Percentiles rank a stretch among this genome's conserved stretches.
Conservation (phyloP, 2,329 filamentous ascomycete genomes). For the Ambrosiella beaveri region DNA sequence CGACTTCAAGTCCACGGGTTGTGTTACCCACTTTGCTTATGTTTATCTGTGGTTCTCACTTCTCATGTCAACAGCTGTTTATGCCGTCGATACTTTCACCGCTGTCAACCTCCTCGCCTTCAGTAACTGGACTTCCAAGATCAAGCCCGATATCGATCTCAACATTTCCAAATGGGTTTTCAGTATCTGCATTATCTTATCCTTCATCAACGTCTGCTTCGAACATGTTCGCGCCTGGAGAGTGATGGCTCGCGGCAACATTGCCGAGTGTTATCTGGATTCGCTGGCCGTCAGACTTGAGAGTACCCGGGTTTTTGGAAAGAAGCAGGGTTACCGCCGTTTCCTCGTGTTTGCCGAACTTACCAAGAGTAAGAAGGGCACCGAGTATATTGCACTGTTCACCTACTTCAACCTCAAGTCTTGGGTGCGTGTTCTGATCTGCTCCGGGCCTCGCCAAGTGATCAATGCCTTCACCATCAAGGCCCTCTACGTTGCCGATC, state of each 20-base stretch:
- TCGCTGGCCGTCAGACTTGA: conserved; percentile 71
- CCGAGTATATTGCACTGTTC: conserved; percentile 79
- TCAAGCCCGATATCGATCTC: conserved; percentile 62
- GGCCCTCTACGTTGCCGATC: conserved; percentile 59
- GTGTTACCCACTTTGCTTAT: conserved; percentile 64
- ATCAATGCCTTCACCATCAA: conserved; percentile 82
- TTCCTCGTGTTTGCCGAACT: conserved; percentile 87
- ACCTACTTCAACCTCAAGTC: conserved; percentile 70
- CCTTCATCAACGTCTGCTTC: conserved; percentile 63
- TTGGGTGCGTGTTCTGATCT: conserved; percentile 76
- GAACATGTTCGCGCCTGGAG: conserved; percentile 65
- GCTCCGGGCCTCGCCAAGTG: conserved; percentile 79
- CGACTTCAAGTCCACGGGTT: conserved; percentile 75
- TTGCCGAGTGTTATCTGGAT: conserved; percentile 85
- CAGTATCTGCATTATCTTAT: conserved; percentile 76
- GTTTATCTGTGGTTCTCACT: conserved; percentile 69
- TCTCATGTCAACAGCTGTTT: conserved; percentile 64
- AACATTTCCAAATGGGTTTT: conserved; percentile 88
- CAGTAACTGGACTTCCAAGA: conserved; percentile 71
- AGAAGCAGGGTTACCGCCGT: conserved; percentile 57
- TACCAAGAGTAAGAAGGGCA: conserved; percentile 80
- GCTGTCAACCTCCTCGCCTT: conserved; percentile 82
- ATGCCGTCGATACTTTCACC: conserved; percentile 81
- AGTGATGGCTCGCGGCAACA: conserved; percentile 68
- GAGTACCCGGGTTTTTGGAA: conserved; percentile 51